These are phyloP conservation scores for Monilinia fructicola DNA, from an alignment of 2,329 filamentous ascomycete species.

Conservation along the genomic window DNA sequence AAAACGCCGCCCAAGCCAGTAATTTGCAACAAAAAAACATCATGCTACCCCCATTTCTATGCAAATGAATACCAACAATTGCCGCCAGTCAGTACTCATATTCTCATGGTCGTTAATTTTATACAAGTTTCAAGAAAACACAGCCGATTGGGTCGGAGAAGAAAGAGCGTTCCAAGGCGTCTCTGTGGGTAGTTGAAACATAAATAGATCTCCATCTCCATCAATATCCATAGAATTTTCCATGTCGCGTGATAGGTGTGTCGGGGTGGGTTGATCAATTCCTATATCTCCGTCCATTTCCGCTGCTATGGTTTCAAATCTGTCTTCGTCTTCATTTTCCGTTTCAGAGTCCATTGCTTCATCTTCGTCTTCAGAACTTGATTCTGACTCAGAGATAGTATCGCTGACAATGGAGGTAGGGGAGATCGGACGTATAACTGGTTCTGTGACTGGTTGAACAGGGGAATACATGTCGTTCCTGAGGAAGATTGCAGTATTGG, in stretches of 20 bases:
- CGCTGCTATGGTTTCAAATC: not conserved
- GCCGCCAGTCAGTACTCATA: not conserved
- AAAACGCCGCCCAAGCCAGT: not conserved
- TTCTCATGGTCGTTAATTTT: not conserved
- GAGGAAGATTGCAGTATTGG: constrained; percentile 23
- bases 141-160: not conserved
- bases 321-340: constrained; percentile 17
- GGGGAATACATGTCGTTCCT: constrained; percentile 23
- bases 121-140: not conserved
- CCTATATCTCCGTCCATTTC: constrained; percentile 2
- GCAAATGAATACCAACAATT: not conserved
- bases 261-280: not conserved
- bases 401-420: constrained; percentile 10
- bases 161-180: not conserved
- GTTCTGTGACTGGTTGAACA: not conserved
- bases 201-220: not conserved
- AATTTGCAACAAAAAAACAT: constrained; percentile 2
- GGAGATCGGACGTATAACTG: constrained; percentile 4
- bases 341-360: constrained; percentile 15
- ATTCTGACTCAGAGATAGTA: constrained; percentile 6
- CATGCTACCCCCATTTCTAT: not conserved
- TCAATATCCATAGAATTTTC: not conserved
- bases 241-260: too few species aligned
- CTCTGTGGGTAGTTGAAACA: not conserved
- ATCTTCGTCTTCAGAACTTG: constrained; percentile 18